Conservation (phyloP, 768 basidiomycete genomes). For the Asterophora lycoperdoides region DNA sequence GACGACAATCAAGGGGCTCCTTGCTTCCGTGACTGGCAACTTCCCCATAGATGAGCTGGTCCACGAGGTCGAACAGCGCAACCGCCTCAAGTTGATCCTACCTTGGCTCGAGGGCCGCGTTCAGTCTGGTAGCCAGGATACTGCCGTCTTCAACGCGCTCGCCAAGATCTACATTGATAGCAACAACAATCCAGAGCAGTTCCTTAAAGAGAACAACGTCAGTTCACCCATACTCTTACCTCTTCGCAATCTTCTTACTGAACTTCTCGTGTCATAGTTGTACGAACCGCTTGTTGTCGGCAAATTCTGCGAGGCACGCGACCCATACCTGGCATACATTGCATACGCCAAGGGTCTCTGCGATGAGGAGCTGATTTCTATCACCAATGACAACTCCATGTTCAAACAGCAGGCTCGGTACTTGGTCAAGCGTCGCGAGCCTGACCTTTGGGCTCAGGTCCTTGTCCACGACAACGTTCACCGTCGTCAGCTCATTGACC, state of each 20-base stretch:
- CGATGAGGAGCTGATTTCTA: slow-evolving; percentile 93
- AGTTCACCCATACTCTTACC: slow-evolving; percentile 23
- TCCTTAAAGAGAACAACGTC: slow-evolving; percentile 98
- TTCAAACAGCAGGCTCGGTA: slow-evolving; percentile 99
- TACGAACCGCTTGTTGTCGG: slow-evolving; percentile 97
- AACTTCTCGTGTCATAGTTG: slow-evolving; percentile 43
- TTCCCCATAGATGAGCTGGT: slow-evolving; percentile 99
- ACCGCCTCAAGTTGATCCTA: slow-evolving; percentile 92
- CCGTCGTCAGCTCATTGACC: slow-evolving; percentile 91
- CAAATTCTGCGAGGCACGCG: slow-evolving; percentile 98
- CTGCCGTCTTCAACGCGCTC: slow-evolving; percentile 92
- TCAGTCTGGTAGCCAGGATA: slow-evolving; percentile 89
- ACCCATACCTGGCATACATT: slow-evolving; percentile 98
- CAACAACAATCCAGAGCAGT: slow-evolving; percentile 96
- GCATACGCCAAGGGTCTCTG: slow-evolving; percentile 99
- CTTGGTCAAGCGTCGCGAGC: slow-evolving; percentile 91
- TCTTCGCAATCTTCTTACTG: background rate
- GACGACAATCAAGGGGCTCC: slow-evolving; percentile 87
- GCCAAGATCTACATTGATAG: slow-evolving; percentile 99
- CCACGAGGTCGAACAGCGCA: slow-evolving; percentile 93
- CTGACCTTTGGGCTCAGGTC: slow-evolving; percentile 96
- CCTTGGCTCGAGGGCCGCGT: slow-evolving; percentile 97
- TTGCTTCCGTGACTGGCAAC: slow-evolving; percentile 91
- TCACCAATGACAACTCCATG: slow-evolving; percentile 99
- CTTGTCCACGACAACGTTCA: slow-evolving; percentile 85